Base-by-base conservation (phyloP, 306 rosid species). In the Benincasa hispida region DNA sequence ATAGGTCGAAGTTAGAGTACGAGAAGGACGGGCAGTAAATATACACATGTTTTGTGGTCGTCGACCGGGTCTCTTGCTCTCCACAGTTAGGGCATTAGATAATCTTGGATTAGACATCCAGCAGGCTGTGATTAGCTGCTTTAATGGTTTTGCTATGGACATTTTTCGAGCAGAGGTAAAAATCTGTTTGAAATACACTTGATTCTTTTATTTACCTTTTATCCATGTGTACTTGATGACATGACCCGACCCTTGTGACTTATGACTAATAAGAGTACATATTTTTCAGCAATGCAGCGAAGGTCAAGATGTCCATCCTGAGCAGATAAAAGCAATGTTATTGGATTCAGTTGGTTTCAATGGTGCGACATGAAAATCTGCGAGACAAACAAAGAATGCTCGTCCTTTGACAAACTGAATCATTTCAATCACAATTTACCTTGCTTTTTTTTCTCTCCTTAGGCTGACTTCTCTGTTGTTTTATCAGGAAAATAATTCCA, bases 71-170 rank as follows among this genome's bases (percentile, higher is more conserved):
- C 96, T 95, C 79, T 78, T 95, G 84, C 93, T 95, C 58, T 92
- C 99, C 58, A 88, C 96, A 57, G 87, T 95, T 90, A 87, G 89
- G 83, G 92, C 94, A 68, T 76, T 95, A 83, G 99, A 95, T 76
- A 90, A 81, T 84, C 93, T 95, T 10, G 99, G 99, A 65, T 77
- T 95, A 80, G 99, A 95, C 82, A 90, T 95, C 81, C 98, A 95
- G 78, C 99, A 95, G 75, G 99, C 99, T 79, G 99, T 95, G 45
- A 95, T 95, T 59, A 95, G 99, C 81, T 95, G 99, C 85, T 92
- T 95, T 82, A 92, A 95, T 79, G 99, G 98, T 22, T 95, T 95
- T 78, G 97, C 99, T 72, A 83, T 95, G 85, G 99, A 95, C 81
- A 86, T 95, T 39, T 95, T 95, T 87, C 90, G 91, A 73, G 98